Percentiles rank a stretch among this genome's conserved stretches.
phyloP scores from a whole-genome alignment of 2,329 filamentous ascomycete genomes.

The Trichoderma semiorbis region DNA sequence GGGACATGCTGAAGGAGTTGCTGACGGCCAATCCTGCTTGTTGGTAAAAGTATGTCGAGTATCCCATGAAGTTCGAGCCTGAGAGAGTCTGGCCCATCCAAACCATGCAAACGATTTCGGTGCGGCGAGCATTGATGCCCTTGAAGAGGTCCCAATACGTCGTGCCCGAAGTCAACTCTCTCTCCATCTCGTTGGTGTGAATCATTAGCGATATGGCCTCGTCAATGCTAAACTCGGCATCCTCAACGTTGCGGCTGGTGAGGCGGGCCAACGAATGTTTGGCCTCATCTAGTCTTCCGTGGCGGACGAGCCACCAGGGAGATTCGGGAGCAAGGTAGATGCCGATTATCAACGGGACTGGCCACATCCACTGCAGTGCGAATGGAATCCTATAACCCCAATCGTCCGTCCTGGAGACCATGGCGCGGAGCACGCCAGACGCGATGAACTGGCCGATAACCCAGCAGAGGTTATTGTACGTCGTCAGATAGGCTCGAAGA shows the following conservation, averaged over 20 bases:
- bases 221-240: conserved; percentile 36
- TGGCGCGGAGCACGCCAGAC: conserved; percentile 40
- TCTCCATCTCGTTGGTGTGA: conserved; percentile 49
- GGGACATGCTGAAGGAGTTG: conserved; percentile 38
- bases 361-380: conserved; percentile 49
- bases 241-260: conserved; percentile 35
- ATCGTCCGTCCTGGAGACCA: conserved; percentile 36
- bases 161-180: conserved; percentile 37
- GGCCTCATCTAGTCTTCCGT: conserved; percentile 38
- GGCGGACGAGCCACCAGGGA: conserved; percentile 49
- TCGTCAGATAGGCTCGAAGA: conserved; percentile 48
- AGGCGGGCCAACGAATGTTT: conserved; percentile 39
- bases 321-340: conserved; percentile 46
- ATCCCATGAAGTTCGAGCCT: conserved; percentile 49
- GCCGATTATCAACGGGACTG: conserved; percentile 41
- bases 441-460: conserved; percentile 47
- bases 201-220: conserved; percentile 50
- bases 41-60: conserved; percentile 53
- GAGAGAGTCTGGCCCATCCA: conserved; percentile 42
- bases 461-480: conserved; percentile 50
- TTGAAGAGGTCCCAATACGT: conserved; percentile 48
- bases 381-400: conserved; percentile 49
- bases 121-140: conserved; percentile 43
- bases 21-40: conserved; percentile 40
- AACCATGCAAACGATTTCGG: conserved; percentile 44